A percentile compares a stretch with the other conserved stretches of the same genome.
Conservation (phyloP, 805 yeast species). For the Hyphopichia homilentoma region DNA sequence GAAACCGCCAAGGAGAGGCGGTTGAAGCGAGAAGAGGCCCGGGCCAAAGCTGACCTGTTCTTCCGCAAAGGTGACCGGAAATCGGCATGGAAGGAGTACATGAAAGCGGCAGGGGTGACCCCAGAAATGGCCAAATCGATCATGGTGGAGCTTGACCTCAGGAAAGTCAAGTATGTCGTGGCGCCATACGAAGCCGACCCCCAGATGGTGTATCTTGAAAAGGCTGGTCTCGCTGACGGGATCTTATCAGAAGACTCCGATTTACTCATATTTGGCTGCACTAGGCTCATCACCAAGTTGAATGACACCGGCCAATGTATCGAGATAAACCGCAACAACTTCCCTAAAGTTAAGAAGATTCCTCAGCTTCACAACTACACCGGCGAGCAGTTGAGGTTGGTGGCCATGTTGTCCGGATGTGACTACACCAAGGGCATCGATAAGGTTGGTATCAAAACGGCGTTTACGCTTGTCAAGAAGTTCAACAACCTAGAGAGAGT, state of each 20-base stretch:
- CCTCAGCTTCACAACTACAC: constrained; percentile 50
- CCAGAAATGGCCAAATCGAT: constrained; percentile 88
- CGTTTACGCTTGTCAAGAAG: constrained; percentile 56
- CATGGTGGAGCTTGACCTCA: constrained; percentile 62
- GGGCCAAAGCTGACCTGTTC: constrained; percentile 50
- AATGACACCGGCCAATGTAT: constrained; percentile 72
- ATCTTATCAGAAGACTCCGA: constrained; percentile 95
- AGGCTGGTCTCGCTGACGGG: constrained; percentile 70
- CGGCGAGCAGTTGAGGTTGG: constrained; percentile 58
- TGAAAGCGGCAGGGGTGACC: constrained; percentile 80
- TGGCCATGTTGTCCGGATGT: constrained; percentile 93
- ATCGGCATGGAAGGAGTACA: constrained; percentile 64
- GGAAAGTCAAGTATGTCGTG: constrained; percentile 67
- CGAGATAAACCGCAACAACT: constrained; percentile 58
- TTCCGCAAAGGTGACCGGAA: constrained; percentile 50
- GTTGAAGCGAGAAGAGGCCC: constrained; percentile 54
- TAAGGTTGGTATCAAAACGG: constrained; percentile 76
- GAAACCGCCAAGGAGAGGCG: constrained; percentile 68
- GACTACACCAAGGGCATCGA: constrained; percentile 89
- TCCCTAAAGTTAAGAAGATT: constrained; percentile 43
- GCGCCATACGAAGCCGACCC: constrained; percentile 99
- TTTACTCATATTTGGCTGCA: constrained; percentile 82
- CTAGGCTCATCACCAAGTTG: constrained; percentile 71
- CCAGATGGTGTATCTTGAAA: constrained; percentile 88
- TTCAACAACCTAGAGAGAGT: constrained; percentile 52